phyloP scores from a whole-genome alignment of 2,329 filamentous ascomycete genomes.

The Sporothrix brunneoviolacea region DNA sequence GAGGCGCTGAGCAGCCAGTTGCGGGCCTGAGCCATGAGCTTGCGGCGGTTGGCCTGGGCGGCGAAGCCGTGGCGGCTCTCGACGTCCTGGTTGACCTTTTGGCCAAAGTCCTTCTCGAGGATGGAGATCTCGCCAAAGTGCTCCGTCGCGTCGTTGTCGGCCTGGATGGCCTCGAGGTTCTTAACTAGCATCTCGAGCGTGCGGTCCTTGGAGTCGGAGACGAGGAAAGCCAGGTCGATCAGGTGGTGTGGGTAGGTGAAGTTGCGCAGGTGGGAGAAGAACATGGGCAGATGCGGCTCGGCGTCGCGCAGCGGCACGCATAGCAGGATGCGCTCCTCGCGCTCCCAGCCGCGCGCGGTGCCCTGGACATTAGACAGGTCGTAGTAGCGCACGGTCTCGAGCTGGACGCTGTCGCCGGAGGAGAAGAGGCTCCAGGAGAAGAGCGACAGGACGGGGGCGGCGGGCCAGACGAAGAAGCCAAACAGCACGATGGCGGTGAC shows the following conservation, averaged over 20 bases:
- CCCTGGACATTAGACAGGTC: conserved; percentile 88
- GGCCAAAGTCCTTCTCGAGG: conserved; percentile 97
- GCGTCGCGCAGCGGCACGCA: conserved; percentile 94
- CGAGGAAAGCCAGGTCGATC: conserved; percentile 92
- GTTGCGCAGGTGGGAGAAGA: conserved; percentile 95
- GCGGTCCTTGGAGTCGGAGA: conserved; percentile 93
- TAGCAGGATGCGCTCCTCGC: conserved; percentile 88
- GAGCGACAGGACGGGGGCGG: conserved; percentile 53
- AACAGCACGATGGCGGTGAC: conserved; percentile 56
- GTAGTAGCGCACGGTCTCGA: conserved; percentile 96
- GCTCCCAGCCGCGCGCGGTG: conserved; percentile 88
- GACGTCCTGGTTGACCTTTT: conserved; percentile 95
- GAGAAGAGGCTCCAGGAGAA: conserved; percentile 66
- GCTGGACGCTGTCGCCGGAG: conserved; percentile 61
- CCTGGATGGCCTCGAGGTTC: conserved; percentile 72
- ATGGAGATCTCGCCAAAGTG: conserved; percentile 95
- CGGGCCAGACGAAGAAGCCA: conserved; percentile 69
- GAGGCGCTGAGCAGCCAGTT: conserved; percentile 96
- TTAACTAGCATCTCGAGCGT: conserved; percentile 71
- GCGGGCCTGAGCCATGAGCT: conserved; percentile 94
- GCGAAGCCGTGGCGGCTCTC: conserved; percentile 97
- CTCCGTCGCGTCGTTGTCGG: conserved; percentile 68
- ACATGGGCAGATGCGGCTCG: conserved; percentile 88
- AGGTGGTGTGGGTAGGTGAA: conserved; percentile 96
- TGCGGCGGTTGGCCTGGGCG: conserved; percentile 85